Evolutionary conservation across 805 yeast genomes (phyloP), one percentile per base, ranked within the genome.

Genomic region (Pichia cephalocereana): DNA sequence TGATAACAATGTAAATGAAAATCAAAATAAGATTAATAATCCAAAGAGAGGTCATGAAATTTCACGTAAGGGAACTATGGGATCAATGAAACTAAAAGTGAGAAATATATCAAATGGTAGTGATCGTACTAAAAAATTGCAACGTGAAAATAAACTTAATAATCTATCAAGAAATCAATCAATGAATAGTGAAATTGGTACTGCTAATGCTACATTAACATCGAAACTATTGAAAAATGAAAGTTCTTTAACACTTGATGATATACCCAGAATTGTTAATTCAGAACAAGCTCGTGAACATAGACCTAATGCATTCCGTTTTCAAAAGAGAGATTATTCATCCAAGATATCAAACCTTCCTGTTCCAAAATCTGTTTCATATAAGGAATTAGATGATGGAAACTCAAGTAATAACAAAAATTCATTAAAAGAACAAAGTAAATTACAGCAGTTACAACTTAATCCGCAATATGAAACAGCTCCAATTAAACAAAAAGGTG

Each of bases 201-300:
- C 45, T 17, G 38, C 47, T 42, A 83, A 79, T 57, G 74, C 83
- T 2, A 38, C 50, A 11, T 34, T 50, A 14, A 82, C 90, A 0
- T 76, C 88, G 2, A 83, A 79, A 54, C 71, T 86, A 44, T 74
- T 89, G 47, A 79, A 83, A 57, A 85, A 80, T 58, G 95, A 91
- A 56, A 86, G 85, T 56, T 83, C 91, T 0, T 75, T 93, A 46
- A 91, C 97, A 0, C 74, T 93, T 57, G 98, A 93, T 65, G 99
- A 93, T 65, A 93, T 93, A 57, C 96, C 98, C 8, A 75, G 98
- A 54, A 91, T 93, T 60, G 97, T 93, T 8, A 96, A 97, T 2
- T 91, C 96, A 10, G 97, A 93, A 58, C 96, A 91, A 64, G 96
- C 98, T 0, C 73, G 96, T 53, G 96, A 87, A 52, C 83, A 86